Base-by-base conservation (phyloP, 2,329 filamentous ascomycete genomes). In the Basipetospora chlamydospora region DNA sequence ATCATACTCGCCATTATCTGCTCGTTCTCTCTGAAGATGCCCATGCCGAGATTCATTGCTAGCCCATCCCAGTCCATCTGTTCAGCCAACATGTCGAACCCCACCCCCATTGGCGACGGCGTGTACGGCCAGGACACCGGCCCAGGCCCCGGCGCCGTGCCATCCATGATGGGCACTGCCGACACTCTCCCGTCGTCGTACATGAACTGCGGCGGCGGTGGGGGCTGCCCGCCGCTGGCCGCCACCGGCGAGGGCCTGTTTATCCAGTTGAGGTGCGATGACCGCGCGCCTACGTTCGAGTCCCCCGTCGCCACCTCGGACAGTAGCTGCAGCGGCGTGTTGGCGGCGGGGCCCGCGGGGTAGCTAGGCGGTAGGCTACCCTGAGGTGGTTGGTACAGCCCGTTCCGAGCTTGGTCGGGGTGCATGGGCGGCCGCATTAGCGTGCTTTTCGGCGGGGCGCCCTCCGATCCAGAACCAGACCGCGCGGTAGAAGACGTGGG, bases 271-370 rank as follows among this genome's bases (percentile, higher is more conserved):
- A 31, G 13, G 17, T 28, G 17, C 10, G 33, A 23, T 16, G 26
- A 6, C 13, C 26, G 35, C 5, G 17, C 18, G 11, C 28, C 17
- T 11, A 29, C 11, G n/a, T 26, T 26, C 18, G 35, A 25, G 16
- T 37, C 35, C 23, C 52, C 55, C 40, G 63, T 65, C n/a, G 68
- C 68, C 23, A 73, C 63, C 44, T 73, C 70, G 26, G 69, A 73
- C 6, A 73, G 59, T 17, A 73, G 56, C 36, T 73, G 66, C 4
- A 73, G 58, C 2, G 68, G 68, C 1, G 68, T 72, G 46, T 66
- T 70, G 22, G 57, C 58, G 47, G 57, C 49, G 13, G 28, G 10
- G 17, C 26, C 18, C 7, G n/a, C 30, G 38, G 47, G 42, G 37
- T 54, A 54, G 18, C 50, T 21, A n/a, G n/a, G n/a, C n/a, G n/a